Evolutionary conservation across 164 flowering plant species (phyloP), one percentile per base, ranked within the genome.

Genomic region (Dillenia suffruticosa): DNA sequence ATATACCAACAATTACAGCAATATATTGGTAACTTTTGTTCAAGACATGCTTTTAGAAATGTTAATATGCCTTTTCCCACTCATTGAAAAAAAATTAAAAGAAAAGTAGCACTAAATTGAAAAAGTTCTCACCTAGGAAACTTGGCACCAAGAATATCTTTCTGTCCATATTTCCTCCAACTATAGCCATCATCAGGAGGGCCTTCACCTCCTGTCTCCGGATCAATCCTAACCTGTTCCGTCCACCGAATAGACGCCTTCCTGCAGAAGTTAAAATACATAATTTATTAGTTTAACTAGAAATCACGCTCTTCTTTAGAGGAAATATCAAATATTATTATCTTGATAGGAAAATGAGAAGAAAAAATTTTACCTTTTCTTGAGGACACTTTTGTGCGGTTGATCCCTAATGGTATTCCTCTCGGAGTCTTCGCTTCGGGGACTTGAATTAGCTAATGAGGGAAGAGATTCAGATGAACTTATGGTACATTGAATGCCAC

Each of bases 151-250:
- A 83, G 86, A 14, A 89, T 89, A 14, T 80, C 84, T 51, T 89
- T 89, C 71, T 86, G 96, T 17, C 96, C 96, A 66, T 89, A 89
- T 68, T 89, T 89, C 59, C 95, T 79, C 95, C 95, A 88, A 62
- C 72, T 73, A 52, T 77, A 73, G 0, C 96, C 88, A 74, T 86
- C 96, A 44, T 76, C 82, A 15, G 64, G 73, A 9, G 76, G 72
- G 17, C 81, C 80, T 14, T 85, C 90, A 0, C 54, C 52, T 12
- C 75, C 82, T 0, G 69, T 67, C 43, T 64, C 83, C 0, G 71
- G 48, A 26, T 69, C 52, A 17, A 84, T 68, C 10, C 62, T 66
- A 0, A 84, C 75, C 63, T 70, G 73, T 22, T 72, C 58, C 2
- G 84, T 77, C 87, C 87, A 78, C 46, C 69, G 63, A 15, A 77